A percentile compares a stretch with the other conserved stretches of the same genome.
phyloP scores from a whole-genome alignment of 345 rosid species.

The Cardiospermum halicacabum region DNA sequence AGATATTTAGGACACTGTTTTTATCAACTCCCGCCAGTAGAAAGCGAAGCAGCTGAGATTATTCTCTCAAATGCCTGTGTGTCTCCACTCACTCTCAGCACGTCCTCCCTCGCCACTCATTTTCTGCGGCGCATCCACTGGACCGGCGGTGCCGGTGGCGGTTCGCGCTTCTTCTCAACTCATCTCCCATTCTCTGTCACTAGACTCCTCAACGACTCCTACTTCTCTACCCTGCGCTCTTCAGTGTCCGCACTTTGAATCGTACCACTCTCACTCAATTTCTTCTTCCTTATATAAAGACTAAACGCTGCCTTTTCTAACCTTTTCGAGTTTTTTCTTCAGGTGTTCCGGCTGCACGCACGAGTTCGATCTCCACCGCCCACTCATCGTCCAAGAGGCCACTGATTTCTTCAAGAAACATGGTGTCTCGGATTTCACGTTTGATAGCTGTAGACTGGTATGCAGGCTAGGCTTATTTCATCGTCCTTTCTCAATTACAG shows the following conservation, averaged over 20 bases:
- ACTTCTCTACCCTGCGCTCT: conserved; percentile 58
- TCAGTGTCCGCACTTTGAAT: conserved; percentile 75
- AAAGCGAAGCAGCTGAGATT: not conserved
- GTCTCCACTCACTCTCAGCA: conserved; percentile 38
- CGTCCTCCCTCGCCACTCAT: conserved; percentile 40
- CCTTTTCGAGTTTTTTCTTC: conserved; percentile 3
- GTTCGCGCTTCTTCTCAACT: conserved; percentile 12
- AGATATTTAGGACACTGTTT: not conserved
- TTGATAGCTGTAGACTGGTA: conserved; percentile 81
- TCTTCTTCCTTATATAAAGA: not conserved
- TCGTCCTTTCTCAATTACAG: conserved; percentile 9
- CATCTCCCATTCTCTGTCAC: conserved; percentile 19
- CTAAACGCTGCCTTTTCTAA: not conserved
- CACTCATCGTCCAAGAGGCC: conserved; percentile 66
- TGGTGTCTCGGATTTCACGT: conserved; percentile 78
- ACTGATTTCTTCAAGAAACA: conserved; percentile 50
- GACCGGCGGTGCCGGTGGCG: conserved; percentile 1
- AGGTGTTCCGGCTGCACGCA: conserved; percentile 97
- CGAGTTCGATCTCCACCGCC: conserved; percentile 80
- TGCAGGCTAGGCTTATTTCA: not conserved
- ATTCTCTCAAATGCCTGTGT: conserved; percentile 37
- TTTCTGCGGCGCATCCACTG: conserved; percentile 43
- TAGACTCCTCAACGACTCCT: conserved; percentile 14
- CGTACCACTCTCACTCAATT: conserved; percentile 31
- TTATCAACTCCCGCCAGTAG: conserved; percentile 53